These are phyloP conservation scores for Grosmannia serpens DNA, from an alignment of 2,329 filamentous ascomycete species.

Conservation along the genomic window DNA sequence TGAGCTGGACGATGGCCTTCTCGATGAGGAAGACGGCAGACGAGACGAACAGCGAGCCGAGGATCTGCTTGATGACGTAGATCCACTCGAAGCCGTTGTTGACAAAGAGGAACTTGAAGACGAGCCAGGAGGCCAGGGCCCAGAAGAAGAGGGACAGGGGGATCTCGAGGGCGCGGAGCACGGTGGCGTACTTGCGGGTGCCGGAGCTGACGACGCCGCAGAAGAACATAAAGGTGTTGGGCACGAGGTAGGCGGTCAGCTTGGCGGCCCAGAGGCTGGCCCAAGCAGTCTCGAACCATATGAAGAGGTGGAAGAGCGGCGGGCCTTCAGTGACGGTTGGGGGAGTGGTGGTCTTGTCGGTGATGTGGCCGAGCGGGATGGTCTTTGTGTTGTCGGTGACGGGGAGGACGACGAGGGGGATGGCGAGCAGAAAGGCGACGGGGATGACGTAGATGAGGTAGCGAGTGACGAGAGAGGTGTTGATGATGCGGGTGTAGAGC, in stretches of 20 bases:
- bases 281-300: slow-evolving; percentile 62
- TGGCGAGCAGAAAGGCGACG: slow-evolving; percentile 46
- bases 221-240: slow-evolving; percentile 55
- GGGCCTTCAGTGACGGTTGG: slow-evolving; percentile 25
- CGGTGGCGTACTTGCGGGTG: slow-evolving; percentile 57
- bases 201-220: slow-evolving; percentile 58
- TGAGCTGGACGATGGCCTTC: slow-evolving; percentile 68
- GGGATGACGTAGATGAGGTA: slow-evolving; percentile 60
- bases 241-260: slow-evolving; percentile 48
- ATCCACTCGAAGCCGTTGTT: slow-evolving; percentile 37
- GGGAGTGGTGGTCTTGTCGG: slow-evolving; percentile 6
- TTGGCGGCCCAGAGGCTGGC: slow-evolving; percentile 56
- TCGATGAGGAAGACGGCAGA: slow-evolving; percentile 63
- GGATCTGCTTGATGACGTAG: slow-evolving; percentile 48
- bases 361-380: slow-evolving; percentile 19
- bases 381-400: slow-evolving; percentile 26
- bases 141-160: slow-evolving; percentile 59
- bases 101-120: slow-evolving; percentile 45
- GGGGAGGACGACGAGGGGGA: slow-evolving; percentile 48
- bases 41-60: slow-evolving; percentile 56
- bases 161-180: slow-evolving; percentile 52
- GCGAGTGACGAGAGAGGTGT: slow-evolving; percentile 51
- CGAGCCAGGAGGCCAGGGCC: slow-evolving; percentile 50
- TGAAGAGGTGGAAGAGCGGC: slow-evolving; percentile 48
- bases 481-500: slow-evolving; percentile 52